Percentiles rank a stretch among this genome's conserved stretches.
Conservation (phyloP, 495 filamentous ascomycete genomes). For the Pseudoneurospora amorphoporcata region DNA sequence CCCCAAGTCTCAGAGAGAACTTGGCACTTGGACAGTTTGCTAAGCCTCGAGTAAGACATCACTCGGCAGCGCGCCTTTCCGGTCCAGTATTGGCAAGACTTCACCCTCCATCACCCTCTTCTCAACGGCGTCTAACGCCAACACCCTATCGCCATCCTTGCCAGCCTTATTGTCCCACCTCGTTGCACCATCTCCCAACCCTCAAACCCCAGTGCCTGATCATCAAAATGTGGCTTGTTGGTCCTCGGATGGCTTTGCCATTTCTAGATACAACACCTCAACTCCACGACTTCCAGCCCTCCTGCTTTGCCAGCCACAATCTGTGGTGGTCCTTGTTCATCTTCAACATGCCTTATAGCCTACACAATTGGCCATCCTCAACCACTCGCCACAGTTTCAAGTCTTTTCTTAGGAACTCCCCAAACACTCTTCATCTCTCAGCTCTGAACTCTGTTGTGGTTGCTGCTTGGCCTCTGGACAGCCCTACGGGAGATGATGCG, state of each 20-base stretch:
- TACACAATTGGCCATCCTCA: background rate
- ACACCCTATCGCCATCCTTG: background rate
- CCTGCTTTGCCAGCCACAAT: background rate
- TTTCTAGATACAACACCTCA: background rate
- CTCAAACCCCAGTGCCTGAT: background rate
- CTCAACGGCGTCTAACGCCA: background rate
- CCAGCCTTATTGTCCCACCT: background rate
- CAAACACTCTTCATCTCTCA: background rate
- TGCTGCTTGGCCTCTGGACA: background rate
- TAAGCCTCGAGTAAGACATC: background rate
- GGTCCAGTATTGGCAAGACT: background rate
- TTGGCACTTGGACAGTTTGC: background rate
- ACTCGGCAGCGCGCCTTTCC: background rate
- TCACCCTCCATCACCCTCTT: background rate
- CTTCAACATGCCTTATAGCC: background rate
- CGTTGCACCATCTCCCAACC: background rate
- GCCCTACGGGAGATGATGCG: background rate
- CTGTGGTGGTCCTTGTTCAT: background rate
- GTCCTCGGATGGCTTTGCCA: background rate
- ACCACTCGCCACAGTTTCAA: background rate
- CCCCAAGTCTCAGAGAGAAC: background rate
- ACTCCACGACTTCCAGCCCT: background rate
- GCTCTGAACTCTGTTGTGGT: background rate
- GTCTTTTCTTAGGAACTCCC: background rate
- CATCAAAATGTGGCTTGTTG: background rate